These are phyloP conservation scores for Senecio squalidus DNA, from an alignment of 140 eudicot genomes.

Conservation along the genomic window DNA sequence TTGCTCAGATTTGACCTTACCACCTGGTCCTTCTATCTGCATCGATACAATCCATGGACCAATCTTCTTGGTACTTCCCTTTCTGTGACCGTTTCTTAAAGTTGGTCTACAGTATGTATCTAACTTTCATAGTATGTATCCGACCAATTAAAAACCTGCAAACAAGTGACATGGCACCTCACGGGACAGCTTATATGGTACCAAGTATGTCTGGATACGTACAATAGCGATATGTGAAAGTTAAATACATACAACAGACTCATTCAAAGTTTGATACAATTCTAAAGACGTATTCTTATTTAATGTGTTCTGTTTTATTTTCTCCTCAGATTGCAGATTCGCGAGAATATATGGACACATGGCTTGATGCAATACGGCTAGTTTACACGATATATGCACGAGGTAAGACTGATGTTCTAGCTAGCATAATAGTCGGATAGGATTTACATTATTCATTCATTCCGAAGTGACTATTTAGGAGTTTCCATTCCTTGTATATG, in stretches of 20 bases:
- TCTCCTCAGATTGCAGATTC: slow-evolving; percentile 78
- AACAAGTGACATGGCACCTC: no score
- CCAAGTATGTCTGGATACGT: no score
- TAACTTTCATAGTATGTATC: no score
- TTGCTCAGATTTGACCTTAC: slow-evolving; percentile 91
- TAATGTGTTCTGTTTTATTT: slow-evolving; percentile 8
- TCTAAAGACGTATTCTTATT: not conserved
- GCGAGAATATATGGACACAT: slow-evolving; percentile 82
- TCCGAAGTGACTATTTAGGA: slow-evolving; percentile 18
- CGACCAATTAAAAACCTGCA: no score
- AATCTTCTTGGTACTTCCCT: slow-evolving; percentile 52
- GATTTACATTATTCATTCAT: slow-evolving; percentile 1
- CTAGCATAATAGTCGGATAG: slow-evolving; percentile 71
- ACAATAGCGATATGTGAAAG: no score
- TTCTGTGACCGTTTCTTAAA: no score
- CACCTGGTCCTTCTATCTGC: slow-evolving; percentile 88
- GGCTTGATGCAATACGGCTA: slow-evolving; percentile 93
- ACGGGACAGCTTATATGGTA: no score
- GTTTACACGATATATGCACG: slow-evolving; percentile 92
- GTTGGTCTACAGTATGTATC: no score
- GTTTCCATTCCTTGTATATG: slow-evolving; percentile 24
- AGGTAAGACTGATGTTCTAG: slow-evolving; percentile 88
- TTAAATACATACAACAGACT: no score
- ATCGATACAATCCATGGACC: slow-evolving; percentile 72
- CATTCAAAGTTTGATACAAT: not conserved